Conservation (phyloP, 2,329 filamentous ascomycete species). For the Gliomastix tumulicola region DNA sequence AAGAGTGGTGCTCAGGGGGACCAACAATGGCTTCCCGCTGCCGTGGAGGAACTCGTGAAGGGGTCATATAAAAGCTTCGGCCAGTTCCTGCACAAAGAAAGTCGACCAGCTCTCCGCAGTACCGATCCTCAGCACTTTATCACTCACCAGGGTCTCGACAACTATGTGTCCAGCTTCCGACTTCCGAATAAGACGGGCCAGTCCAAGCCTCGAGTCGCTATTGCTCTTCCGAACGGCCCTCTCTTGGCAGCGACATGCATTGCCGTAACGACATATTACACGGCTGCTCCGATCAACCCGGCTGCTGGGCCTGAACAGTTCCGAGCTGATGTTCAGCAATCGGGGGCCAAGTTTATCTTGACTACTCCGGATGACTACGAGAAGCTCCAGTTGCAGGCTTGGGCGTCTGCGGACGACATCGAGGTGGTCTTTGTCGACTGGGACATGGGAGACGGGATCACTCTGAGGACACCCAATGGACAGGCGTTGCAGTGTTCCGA, state of each 20-base stretch:
- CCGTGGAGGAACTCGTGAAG: constrained; percentile 15
- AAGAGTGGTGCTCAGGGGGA: constrained; percentile 17
- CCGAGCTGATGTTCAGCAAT: constrained; percentile 39
- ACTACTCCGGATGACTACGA: constrained; percentile 31
- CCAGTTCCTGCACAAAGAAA: constrained; percentile 19
- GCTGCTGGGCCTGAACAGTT: constrained; percentile 42
- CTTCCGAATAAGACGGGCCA: constrained; percentile 13
- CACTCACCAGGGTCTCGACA: constrained; percentile 19
- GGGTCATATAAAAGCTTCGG: constrained; percentile 27
- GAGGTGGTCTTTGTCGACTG: constrained; percentile 29
- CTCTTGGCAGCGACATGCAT: constrained; percentile 42
- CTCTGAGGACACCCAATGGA: constrained; percentile 12
- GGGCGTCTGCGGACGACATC: constrained; percentile 23
- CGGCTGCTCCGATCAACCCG: constrained; percentile 43
- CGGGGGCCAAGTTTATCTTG: constrained; percentile 36
- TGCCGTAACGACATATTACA: constrained; percentile 41
- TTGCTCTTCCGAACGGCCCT: constrained; percentile 46
- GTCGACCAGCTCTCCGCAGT: constrained; percentile 18
- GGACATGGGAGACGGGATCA: constrained; percentile 25
- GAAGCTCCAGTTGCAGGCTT: constrained; percentile 26
- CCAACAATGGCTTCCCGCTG: constrained; percentile 9
- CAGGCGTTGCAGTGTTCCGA: constrained; percentile 2
- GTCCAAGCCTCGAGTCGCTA: constrained; percentile 35
- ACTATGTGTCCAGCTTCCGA: constrained; percentile 22
- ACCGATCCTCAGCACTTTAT: constrained; percentile 16